Percentiles rank a stretch among this genome's conserved stretches.
Conservation (phyloP, 139 green algal species). For the Spirogloea muscicola region DNA sequence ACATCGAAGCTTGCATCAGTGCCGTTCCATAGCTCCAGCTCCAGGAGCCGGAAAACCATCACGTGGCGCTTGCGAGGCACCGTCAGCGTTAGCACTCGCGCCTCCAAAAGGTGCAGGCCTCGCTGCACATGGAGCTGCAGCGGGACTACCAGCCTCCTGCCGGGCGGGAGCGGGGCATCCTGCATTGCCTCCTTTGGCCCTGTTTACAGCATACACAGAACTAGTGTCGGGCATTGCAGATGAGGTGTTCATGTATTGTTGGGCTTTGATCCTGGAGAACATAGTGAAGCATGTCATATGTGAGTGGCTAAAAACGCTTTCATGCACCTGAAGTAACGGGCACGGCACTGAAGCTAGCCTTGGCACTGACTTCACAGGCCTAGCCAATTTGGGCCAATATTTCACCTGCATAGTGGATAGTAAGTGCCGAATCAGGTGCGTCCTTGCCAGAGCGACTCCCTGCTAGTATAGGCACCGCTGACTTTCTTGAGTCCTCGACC, state of each 20-base stretch:
- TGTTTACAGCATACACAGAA: background rate
- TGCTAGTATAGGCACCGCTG: background rate
- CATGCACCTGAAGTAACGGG: background rate
- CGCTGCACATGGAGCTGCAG: constrained; percentile 35
- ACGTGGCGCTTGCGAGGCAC: constrained; percentile 27
- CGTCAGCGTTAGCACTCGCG: constrained; percentile 10
- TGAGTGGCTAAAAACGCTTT: background rate
- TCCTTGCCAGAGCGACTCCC: constrained; percentile 10
- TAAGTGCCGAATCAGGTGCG: background rate
- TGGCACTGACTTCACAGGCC: background rate
- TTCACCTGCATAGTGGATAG: constrained; percentile 42
- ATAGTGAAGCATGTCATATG: no score
- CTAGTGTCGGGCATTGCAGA: no score
- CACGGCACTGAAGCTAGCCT: background rate
- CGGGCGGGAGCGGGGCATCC: constrained; percentile 5
- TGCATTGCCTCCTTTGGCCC: background rate
- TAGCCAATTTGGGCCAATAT: background rate
- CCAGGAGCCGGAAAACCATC: constrained; percentile 30
- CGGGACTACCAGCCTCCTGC: constrained; percentile 23
- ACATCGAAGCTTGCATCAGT: constrained; percentile 44
- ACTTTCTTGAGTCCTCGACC: background rate
- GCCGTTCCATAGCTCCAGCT: constrained; percentile 44
- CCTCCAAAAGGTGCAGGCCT: constrained; percentile 24
- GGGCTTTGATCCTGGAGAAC: no score
- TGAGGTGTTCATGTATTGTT: no score